Conservation (phyloP, 768 basidiomycete species). For the Boletales sp. region DNA sequence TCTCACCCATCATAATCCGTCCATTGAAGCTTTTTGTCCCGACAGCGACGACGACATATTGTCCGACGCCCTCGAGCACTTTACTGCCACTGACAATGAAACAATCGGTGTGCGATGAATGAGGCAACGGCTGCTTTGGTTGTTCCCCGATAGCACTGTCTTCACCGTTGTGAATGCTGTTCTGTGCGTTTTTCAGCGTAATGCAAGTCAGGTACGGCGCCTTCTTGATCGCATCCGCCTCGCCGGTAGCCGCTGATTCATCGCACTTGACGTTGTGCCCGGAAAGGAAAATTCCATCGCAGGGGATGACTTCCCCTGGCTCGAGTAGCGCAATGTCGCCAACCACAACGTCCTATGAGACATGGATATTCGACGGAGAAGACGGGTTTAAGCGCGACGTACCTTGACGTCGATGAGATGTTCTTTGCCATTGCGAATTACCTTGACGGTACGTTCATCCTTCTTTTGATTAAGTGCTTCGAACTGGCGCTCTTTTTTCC, state of each 20-base stretch:
- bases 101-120: constrained; percentile 71
- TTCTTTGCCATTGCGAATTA: constrained; percentile 70
- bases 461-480: constrained; percentile 88
- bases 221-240: constrained; percentile 94
- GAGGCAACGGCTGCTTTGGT: constrained; percentile 1
- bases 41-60: constrained; percentile 89
- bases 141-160: constrained; percentile 27
- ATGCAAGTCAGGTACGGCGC: constrained; percentile 72
- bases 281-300: constrained; percentile 89
- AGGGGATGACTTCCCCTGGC: constrained; percentile 94
- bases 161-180: constrained; percentile 9
- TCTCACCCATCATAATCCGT: constrained; percentile 93
- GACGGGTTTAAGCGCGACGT: background rate
- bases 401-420: constrained; percentile 81
- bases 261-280: constrained; percentile 96
- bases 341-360: constrained; percentile 78
- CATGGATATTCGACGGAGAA: constrained; percentile 9
- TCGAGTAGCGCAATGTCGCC: constrained; percentile 91
- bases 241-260: constrained; percentile 94
- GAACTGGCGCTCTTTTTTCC: constrained; percentile 98
- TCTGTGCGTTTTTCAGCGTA: constrained; percentile 39
- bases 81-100: constrained; percentile 91
- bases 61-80: constrained; percentile 91
- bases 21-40: constrained; percentile 94
- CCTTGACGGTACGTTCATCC: constrained; percentile 88